Percentiles rank a stretch among this genome's conserved stretches.
phyloP scores from a whole-genome alignment of 2,329 filamentous ascomycete genomes.

The Talaromyces albobiverticillius region DNA sequence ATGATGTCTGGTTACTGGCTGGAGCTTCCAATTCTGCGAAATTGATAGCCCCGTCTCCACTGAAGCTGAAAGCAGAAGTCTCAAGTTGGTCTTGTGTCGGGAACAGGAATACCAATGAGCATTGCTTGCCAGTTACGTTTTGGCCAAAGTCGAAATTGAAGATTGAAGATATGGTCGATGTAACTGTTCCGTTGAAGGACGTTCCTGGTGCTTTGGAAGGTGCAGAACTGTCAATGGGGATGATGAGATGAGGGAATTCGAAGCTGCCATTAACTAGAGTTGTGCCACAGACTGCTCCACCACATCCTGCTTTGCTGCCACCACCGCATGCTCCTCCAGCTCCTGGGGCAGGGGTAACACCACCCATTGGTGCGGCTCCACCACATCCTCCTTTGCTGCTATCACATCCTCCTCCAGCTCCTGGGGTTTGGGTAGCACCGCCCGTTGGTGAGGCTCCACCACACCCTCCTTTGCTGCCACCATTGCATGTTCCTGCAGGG shows the following conservation, averaged over 20 bases:
- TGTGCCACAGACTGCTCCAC: conserved; percentile 40
- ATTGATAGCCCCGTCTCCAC: conserved; percentile 52
- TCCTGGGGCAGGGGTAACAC: background rate
- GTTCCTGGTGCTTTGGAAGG: conserved; percentile 54
- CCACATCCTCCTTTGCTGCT: too few species aligned
- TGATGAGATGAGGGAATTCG: conserved; percentile 61
- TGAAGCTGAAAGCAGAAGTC: conserved; percentile 58
- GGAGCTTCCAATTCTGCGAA: conserved; percentile 50
- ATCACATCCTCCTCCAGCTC: too few species aligned
- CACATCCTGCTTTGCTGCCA: background rate
- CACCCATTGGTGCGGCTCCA: background rate
- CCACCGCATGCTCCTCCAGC: conserved; percentile 11
- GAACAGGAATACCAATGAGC: conserved; percentile 64
- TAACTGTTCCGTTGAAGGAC: conserved; percentile 56
- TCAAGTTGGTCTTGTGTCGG: conserved; percentile 56
- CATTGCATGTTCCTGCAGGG: too few species aligned
- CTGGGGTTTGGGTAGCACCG: too few species aligned
- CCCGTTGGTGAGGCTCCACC: too few species aligned
- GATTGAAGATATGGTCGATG: conserved; percentile 53
- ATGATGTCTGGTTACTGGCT: conserved; percentile 53
- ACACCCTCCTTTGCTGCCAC: too few species aligned
- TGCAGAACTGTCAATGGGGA: conserved; percentile 56
- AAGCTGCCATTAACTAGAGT: conserved; percentile 44
- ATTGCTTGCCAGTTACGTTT: conserved; percentile 56
- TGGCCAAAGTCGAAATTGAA: conserved; percentile 68